Percentiles rank a stretch among this genome's conserved stretches.
phyloP scores from a whole-genome alignment of 495 filamentous ascomycete genomes.

The Terfezia claveryi region DNA sequence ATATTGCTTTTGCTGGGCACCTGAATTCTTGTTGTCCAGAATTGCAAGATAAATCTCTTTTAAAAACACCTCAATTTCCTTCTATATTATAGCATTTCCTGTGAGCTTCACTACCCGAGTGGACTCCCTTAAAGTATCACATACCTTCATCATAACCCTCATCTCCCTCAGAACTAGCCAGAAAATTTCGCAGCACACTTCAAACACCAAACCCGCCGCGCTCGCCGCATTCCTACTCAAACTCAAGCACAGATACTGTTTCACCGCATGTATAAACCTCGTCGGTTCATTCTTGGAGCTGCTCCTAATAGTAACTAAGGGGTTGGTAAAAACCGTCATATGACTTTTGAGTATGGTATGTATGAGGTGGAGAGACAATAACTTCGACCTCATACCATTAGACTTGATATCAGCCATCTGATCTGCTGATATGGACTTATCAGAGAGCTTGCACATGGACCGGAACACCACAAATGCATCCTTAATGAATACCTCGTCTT shows the following conservation, averaged over 20 bases:
- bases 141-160: conserved; percentile 76
- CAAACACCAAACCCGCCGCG: conserved; percentile 74
- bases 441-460: conserved; percentile 91
- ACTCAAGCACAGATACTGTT: conserved; percentile 85
- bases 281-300: conserved; percentile 66
- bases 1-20: conserved; percentile 73
- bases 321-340: conserved; percentile 65
- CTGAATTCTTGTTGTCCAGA: conserved; percentile 66
- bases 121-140: conserved; percentile 2
- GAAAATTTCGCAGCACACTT: conserved; percentile 92
- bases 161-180: conserved; percentile 90
- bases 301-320: conserved; percentile 70
- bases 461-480: conserved; percentile 95
- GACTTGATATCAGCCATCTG: conserved; percentile 81
- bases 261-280: conserved; percentile 80
- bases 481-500: conserved; percentile 88
- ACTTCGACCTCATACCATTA: conserved; percentile 89
- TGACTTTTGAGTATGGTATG: conserved; percentile 88
- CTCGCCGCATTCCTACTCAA: conserved; percentile 88
- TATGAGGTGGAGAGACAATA: conserved; percentile 83
- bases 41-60: conserved; percentile 96
- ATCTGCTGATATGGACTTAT: conserved; percentile 67
- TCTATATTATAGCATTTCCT: conserved; percentile 26
- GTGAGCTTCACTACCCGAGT: background rate
- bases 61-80: conserved; percentile 93